Percentiles rank a stretch among this genome's conserved stretches.
Evolutionary conservation across 441 rosid species (phyloP).

Genomic region (Brassica balearica): DNA sequence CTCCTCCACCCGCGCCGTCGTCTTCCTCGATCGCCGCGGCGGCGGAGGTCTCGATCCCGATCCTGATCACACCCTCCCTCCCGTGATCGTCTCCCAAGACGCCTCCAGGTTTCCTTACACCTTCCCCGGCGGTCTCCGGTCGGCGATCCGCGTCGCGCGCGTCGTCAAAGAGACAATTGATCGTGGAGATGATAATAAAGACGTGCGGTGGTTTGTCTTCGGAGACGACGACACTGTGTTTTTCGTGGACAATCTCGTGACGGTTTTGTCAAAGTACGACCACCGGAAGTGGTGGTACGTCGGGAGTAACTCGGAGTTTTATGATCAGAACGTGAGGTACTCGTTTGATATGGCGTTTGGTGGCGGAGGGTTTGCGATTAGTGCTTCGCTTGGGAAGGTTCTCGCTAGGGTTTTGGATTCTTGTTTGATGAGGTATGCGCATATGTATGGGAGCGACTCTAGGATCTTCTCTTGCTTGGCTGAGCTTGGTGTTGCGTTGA

Average conservation of each 20-base stretch:
- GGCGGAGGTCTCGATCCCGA: too few species aligned
- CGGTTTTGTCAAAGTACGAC: constrained; percentile 76
- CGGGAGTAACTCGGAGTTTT: constrained; percentile 82
- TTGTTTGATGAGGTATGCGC: constrained; percentile 74
- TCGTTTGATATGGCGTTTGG: constrained; percentile 94
- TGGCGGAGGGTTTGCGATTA: constrained; percentile 90
- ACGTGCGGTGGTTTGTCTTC: constrained; percentile 88
- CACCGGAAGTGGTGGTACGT: constrained; percentile 74
- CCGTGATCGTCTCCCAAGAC: constrained; percentile 57
- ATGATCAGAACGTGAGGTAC: constrained; percentile 74
- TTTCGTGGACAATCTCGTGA: constrained; percentile 77
- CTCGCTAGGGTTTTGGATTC: constrained; percentile 75
- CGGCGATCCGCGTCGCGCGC: constrained; percentile 84
- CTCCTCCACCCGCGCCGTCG: constrained; percentile 70
- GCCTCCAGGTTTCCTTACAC: constrained; percentile 76
- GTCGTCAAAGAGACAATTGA: constrained; percentile 84
- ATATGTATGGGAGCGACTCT: constrained; percentile 84
- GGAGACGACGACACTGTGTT: constrained; percentile 96
- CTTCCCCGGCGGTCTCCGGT: constrained; percentile 72
- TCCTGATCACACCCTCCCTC: constrained; percentile 62
- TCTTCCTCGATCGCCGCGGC: constrained; percentile 65
- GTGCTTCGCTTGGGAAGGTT: constrained; percentile 68
- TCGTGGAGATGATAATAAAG: constrained; percentile 48
- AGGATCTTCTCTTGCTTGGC: constrained; percentile 87
- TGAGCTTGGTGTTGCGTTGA: constrained; percentile 85